Evolutionary conservation across 805 yeast genomes (phyloP).

Genomic region (Ogataea degrootiae): DNA sequence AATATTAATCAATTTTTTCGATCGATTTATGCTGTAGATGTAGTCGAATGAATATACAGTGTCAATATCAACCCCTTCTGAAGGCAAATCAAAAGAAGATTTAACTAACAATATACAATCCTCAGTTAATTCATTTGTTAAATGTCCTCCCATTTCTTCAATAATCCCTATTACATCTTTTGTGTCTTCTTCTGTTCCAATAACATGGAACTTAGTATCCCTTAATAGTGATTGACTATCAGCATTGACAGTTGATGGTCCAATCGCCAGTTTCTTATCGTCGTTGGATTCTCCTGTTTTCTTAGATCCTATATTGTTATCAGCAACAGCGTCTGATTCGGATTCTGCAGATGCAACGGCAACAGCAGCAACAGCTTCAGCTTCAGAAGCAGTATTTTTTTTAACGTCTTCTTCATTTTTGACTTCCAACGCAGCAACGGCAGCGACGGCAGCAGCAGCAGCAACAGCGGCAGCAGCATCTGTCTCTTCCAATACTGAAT

Average conservation of each 20-base stretch:
- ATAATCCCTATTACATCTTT: conserved; percentile 16
- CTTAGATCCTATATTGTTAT: neutral
- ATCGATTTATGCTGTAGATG: conserved; percentile 19
- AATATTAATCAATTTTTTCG: conserved; percentile 12
- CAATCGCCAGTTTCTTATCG: too few relatives aligned
- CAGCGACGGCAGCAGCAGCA: conserved; percentile 8
- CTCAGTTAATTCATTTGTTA: conserved; percentile 5
- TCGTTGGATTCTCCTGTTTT: neutral
- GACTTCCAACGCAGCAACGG: conserved; percentile 5
- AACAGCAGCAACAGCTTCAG: neutral
- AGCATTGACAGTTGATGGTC: neutral
- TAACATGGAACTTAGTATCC: conserved; percentile 10
- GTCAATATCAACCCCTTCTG: conserved; percentile 8
- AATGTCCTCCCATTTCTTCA: conserved; percentile 20
- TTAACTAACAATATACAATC: conserved; percentile 16
- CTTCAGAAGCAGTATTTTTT: neutral
- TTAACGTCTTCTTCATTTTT: neutral
- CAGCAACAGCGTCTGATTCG: neutral
- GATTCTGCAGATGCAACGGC: neutral
- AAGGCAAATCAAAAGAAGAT: conserved; percentile 12
- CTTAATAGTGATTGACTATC: neutral
- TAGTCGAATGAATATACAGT: conserved; percentile 19
- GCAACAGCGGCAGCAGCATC: conserved; percentile 5
- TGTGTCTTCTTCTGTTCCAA: conserved; percentile 12
- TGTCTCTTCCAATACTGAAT: neutral